Evolutionary conservation across 371 early-diverging fungal genomes (phyloP), one percentile per base, ranked within the genome.

Genomic region (Haplosporangium sp.): DNA sequence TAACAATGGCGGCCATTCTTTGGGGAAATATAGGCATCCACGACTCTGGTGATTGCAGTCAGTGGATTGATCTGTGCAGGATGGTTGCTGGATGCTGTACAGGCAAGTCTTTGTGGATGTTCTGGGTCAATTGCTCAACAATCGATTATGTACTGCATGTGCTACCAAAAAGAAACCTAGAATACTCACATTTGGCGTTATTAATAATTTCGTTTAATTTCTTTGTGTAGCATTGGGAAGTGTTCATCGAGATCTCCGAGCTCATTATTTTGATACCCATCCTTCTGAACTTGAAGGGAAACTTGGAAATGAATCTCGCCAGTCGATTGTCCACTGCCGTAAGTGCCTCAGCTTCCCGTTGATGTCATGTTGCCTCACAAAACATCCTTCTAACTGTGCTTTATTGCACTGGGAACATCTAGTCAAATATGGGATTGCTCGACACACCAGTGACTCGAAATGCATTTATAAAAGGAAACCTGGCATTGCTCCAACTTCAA

Each of bases 231-330:
- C 83, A 85, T 62, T 92, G 90, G 91, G 74, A 79, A 43, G 89
- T 90, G 16, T 95, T 94, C 77, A 73, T 84, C 20, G 81, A 86
- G 13, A 84, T 91, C 11, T 86, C 93, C 2, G 93, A 94, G 62
- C 83, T 95, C 1, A 93, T 94, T 79, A 92, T 95, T 63, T 83
- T 95, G 74, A 87, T 94, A n/a, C 92, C 96, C 16, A 88, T 95
- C 50, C 76, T 95, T 45, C 77, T 94, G 52, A 94, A 94, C 70
- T 82, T 95, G 37, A 96, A 95, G 68, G 95, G 96, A 70, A 96
- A 95, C 80, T 85, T 95, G 40, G 95, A 95, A 84, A 92, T 94
- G 89, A 96, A 94, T 71, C 85, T 95, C 61, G 91, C 94, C 8
- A 90, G 95, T 23, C 84, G 96, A 16, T 82, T 95, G 29, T 92